phyloP scores from a whole-genome alignment of 768 basidiomycete genomes.

The Tricholoma furcatifolium region DNA sequence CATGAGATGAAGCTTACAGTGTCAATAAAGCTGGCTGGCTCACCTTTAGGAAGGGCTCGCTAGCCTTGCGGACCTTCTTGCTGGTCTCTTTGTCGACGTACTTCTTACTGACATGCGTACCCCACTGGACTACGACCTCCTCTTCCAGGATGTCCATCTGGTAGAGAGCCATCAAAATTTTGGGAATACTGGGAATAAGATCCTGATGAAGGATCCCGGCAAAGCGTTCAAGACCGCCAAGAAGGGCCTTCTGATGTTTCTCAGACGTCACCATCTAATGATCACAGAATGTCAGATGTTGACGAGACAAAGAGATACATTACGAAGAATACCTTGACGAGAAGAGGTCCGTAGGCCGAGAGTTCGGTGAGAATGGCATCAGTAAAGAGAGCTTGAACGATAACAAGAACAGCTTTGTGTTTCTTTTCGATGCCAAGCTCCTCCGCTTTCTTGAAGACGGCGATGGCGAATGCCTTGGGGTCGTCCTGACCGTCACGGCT shows the following conservation, averaged over 20 bases:
- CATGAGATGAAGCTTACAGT: conserved; percentile 4
- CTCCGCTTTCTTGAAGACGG: conserved; percentile 85
- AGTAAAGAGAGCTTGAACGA: conserved; percentile 84
- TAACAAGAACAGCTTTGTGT: conserved; percentile 82
- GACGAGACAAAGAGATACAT: neutral
- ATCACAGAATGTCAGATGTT: conserved; percentile 6
- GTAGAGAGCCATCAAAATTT: conserved; percentile 92
- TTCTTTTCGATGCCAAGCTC: conserved; percentile 93
- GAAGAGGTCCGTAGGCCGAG: conserved; percentile 59
- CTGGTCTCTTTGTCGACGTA: conserved; percentile 93
- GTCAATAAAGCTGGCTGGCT: conserved; percentile 14
- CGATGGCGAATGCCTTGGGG: conserved; percentile 52
- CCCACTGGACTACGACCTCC: conserved; percentile 88
- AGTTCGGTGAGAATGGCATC: conserved; percentile 68
- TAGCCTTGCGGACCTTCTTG: conserved; percentile 95
- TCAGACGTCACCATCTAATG: conserved; percentile 83
- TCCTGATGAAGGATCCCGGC: conserved; percentile 76
- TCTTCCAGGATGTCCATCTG: conserved; percentile 93
- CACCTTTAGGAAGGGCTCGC: conserved; percentile 93
- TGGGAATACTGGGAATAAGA: conserved; percentile 71
- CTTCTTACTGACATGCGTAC: conserved; percentile 95
- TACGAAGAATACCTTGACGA: conserved; percentile 61
- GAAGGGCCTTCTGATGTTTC: conserved; percentile 92
- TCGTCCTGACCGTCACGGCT: conserved; percentile 50
- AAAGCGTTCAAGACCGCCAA: conserved; percentile 89